Evolutionary conservation across 148 eudicot genomes (phyloP).

Genomic region (Suaeda aralocaspica): DNA sequence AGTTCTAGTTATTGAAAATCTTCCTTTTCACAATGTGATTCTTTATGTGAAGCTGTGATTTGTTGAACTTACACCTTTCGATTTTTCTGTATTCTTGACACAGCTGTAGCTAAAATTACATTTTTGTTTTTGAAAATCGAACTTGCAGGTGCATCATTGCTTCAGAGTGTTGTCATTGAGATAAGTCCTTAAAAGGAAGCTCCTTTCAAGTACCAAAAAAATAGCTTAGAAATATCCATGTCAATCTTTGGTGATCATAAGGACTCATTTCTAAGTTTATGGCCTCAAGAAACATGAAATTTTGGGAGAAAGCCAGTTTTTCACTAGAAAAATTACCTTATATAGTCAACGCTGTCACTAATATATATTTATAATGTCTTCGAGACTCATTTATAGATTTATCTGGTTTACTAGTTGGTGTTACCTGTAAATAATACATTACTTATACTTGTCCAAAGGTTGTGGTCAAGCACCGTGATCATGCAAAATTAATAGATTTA

Average conservation of each 20-base stretch:
- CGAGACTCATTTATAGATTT: neutral
- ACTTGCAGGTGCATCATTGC: neutral
- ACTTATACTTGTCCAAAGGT: neutral
- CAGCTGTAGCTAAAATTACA: neutral
- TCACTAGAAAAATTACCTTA: neutral
- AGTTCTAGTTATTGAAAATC: neutral
- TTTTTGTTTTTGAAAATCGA: neutral
- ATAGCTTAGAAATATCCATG: neutral
- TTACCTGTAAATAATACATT: neutral
- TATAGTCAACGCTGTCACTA: neutral
- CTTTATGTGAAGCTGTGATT: neutral
- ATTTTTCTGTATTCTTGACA: neutral
- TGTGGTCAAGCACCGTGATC: neutral
- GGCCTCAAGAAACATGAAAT: too few species aligned
- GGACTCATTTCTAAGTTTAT: neutral
- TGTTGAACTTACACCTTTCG: neutral
- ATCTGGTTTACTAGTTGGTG: neutral
- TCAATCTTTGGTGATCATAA: neutral
- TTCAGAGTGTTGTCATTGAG: too few species aligned
- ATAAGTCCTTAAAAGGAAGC: constrained; percentile 9
- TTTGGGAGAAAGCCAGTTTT: neutral
- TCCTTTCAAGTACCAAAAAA: neutral
- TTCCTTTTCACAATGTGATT: constrained; percentile 2
- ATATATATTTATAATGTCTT: neutral
- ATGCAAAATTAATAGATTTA: neutral